These are phyloP conservation scores for Candida saitoana DNA, from an alignment of 805 yeast genomes.

Conservation along the genomic window DNA sequence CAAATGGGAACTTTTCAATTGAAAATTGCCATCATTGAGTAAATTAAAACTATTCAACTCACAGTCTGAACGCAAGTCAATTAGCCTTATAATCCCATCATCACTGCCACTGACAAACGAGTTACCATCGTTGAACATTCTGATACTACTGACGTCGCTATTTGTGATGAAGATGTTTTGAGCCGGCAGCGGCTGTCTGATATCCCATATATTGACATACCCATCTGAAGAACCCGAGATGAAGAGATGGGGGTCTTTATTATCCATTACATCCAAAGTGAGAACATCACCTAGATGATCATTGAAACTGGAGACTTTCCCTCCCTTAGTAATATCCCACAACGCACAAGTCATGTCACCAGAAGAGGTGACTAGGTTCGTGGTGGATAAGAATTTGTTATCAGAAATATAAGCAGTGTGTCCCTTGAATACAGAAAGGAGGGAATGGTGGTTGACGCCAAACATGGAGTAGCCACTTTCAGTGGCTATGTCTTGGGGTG, in stretches of 20 bases:
- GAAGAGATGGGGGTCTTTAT: constrained; percentile 31
- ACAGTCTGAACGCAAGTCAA: constrained; percentile 76
- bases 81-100: constrained; percentile 66
- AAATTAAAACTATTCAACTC: constrained; percentile 47
- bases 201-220: constrained; percentile 63
- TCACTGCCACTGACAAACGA: constrained; percentile 75
- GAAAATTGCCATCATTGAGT: constrained; percentile 1
- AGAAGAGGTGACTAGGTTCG: constrained; percentile 60
- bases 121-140: constrained; percentile 66
- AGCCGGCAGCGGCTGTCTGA: constrained; percentile 45
- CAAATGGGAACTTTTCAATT: constrained; percentile 4
- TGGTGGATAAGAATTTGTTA: constrained; percentile 59
- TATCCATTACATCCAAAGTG: constrained; percentile 28
- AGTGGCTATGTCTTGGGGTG: not conserved
- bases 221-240: constrained; percentile 70
- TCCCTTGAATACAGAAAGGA: constrained; percentile 62
- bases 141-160: constrained; percentile 58
- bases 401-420: constrained; percentile 81
- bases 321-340: constrained; percentile 74
- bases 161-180: constrained; percentile 53
- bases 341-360: constrained; percentile 77
- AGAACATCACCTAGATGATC: constrained; percentile 75
- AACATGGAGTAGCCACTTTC: constrained; percentile 9
- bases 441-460: constrained; percentile 20
- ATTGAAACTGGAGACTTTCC: constrained; percentile 47